A percentile compares a stretch with the other conserved stretches of the same genome.
phyloP scores from a whole-genome alignment of 2,329 filamentous ascomycete genomes.

The Talaromyces sp. region DNA sequence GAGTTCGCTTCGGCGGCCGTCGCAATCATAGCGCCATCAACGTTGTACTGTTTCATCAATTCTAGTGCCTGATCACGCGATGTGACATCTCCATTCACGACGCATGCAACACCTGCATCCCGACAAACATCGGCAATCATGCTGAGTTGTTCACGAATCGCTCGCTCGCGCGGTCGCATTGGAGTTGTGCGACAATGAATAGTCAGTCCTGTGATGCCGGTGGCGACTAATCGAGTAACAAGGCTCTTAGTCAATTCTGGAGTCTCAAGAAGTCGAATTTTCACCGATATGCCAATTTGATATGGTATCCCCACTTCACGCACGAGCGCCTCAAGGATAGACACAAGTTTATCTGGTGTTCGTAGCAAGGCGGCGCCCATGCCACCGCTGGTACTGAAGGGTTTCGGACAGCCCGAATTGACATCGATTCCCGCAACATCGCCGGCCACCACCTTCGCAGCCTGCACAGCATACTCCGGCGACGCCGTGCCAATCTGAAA shows the following conservation, averaged over 20 bases:
- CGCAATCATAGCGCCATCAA: slow-evolving; percentile 95
- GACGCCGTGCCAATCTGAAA: slow-evolving; percentile 90
- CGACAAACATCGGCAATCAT: slow-evolving; percentile 80
- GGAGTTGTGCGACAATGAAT: slow-evolving; percentile 94
- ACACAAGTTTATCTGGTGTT: slow-evolving; percentile 75
- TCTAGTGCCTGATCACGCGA: slow-evolving; percentile 65
- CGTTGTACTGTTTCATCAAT: slow-evolving; percentile 72
- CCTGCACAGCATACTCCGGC: slow-evolving; percentile 74
- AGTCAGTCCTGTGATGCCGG: slow-evolving; percentile 86
- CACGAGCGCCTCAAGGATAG: slow-evolving; percentile 79
- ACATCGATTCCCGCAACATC: slow-evolving; percentile 95
- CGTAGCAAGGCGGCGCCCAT: slow-evolving; percentile 91
- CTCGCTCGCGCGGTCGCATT: slow-evolving; percentile 85
- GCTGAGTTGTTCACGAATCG: slow-evolving; percentile 75
- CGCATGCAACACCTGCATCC: slow-evolving; percentile 79
- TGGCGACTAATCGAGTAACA: slow-evolving; percentile 71
- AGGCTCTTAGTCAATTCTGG: slow-evolving; percentile 69
- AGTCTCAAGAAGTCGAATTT: slow-evolving; percentile 82
- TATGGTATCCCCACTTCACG: slow-evolving; percentile 69
- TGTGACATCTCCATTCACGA: slow-evolving; percentile 92
- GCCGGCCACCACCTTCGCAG: slow-evolving; percentile 73
- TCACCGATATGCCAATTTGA: slow-evolving; percentile 91
- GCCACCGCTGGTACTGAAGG: slow-evolving; percentile 85
- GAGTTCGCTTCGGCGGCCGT: slow-evolving; percentile 87
- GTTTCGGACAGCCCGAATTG: slow-evolving; percentile 97